Base-by-base conservation (phyloP, 306 rosid genomes). In the Cyamopsis tetragonoloba region DNA sequence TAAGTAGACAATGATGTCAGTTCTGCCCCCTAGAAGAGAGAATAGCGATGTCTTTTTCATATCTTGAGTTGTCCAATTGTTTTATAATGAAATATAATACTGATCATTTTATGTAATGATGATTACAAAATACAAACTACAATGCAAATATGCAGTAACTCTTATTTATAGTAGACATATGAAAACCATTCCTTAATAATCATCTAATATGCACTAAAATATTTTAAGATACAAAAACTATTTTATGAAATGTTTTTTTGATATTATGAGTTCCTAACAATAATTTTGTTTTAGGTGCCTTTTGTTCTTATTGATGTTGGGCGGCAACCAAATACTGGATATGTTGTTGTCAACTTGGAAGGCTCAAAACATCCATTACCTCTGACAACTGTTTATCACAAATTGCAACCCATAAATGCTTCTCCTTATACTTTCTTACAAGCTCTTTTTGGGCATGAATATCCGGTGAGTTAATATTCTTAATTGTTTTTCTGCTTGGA, bases 321-420 rank as follows among this genome's bases (percentile, higher is more conserved):
- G 37, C 42, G 48, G 9, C 68, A 58, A 67, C 47, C 89, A 17
- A 50, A 28, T 77, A 19, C 70, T 8, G 82, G 83, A 44, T 84
- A 75, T 62, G 84, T 82, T 41, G 74, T 83, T 26, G 91, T 90
- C 66, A 86, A 81, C 81, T 35, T 81, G 74, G 91, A 86, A 49
- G 89, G 89, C 31, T 87, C 96, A 22, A 81, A 72, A 12, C 98
- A 93, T 71, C 88, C 87, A 0, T 62, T 93, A 18, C 97, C 98
- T 74, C 88, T 93, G n/a, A 72, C 80, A 14, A 88, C 97, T 37
- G 87, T 83, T 76, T 90, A 80, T 82, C 97, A 86, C 72, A 85
- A 85, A 32, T 70, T 86, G 80, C 88, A 90, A 74, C 90, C 96
- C 18, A 73, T 88, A 26, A 62, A 44, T 72, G 77, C 88, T 61